These are phyloP conservation scores for Sugiyamaella novakii DNA, from an alignment of 1,139 yeast species.

Conservation along the genomic window DNA sequence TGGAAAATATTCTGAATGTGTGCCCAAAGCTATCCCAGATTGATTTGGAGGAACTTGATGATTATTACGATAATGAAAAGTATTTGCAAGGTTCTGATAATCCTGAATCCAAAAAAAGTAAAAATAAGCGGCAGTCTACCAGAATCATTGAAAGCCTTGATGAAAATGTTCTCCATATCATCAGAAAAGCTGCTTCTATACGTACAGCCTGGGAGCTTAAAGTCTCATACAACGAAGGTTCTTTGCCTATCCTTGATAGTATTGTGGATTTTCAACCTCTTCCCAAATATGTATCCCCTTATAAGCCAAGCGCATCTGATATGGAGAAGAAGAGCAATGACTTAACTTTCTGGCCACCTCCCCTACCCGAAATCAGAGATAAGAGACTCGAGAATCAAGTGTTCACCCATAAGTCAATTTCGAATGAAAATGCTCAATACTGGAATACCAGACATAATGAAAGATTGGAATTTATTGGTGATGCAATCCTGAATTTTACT, in stretches of 20 bases:
- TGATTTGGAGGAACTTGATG: slow-evolving; percentile 1
- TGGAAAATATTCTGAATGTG: not conserved
- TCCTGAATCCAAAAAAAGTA: not conserved
- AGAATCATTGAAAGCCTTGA: slow-evolving; percentile 1
- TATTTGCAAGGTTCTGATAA: no score
- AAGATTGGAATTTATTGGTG: slow-evolving; percentile 91
- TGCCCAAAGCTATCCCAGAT: slow-evolving; percentile 1
- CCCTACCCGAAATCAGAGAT: slow-evolving; percentile 66
- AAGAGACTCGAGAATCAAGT: slow-evolving; percentile 65
- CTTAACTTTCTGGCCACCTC: slow-evolving; percentile 56
- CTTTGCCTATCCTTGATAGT: slow-evolving; percentile 6
- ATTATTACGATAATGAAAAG: slow-evolving; percentile 1
- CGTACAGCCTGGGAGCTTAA: slow-evolving; percentile 7
- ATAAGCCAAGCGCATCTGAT: not conserved
- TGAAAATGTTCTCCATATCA: not conserved
- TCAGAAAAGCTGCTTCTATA: not conserved
- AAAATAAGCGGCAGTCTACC: not conserved
- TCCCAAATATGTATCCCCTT: not conserved
- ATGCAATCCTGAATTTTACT: slow-evolving; percentile 74
- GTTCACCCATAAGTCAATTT: slow-evolving; percentile 77
- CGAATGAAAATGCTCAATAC: no score
- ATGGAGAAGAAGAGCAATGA: not conserved
- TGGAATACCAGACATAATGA: slow-evolving; percentile 69
- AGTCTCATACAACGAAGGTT: not conserved
- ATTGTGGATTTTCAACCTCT: slow-evolving; percentile 1